These are phyloP conservation scores for Erodium chrysanthum DNA, from an alignment of 441 rosid species.

Conservation along the genomic window DNA sequence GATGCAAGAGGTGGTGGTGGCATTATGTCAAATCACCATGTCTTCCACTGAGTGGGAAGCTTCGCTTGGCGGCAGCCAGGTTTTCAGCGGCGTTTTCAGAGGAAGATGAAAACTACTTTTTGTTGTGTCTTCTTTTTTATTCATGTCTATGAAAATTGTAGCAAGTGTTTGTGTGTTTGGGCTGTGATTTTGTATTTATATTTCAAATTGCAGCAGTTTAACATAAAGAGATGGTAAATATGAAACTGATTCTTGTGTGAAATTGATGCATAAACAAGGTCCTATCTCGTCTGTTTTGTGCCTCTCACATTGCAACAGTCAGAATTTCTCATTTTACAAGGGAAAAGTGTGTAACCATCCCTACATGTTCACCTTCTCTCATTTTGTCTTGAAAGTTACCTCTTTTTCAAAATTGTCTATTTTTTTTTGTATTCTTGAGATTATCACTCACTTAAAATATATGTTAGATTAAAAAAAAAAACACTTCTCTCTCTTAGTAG, in stretches of 20 bases:
- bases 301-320: too few relatives aligned
- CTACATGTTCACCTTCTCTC: too few relatives aligned
- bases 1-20: conserved; percentile 42
- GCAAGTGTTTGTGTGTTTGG: neutral
- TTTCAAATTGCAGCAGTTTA: neutral
- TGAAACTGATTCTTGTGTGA: neutral
- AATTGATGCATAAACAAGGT: neutral
- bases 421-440: too few relatives aligned
- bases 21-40: conserved; percentile 28
- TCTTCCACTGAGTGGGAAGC: conserved; percentile 60
- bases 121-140: too few relatives aligned
- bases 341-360: too few relatives aligned
- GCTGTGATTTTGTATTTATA: neutral
- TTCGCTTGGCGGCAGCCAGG: conserved; percentile 45
- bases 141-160: neutral
- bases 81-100: conserved; percentile 41
- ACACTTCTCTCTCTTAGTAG: too few relatives aligned
- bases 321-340: too few relatives aligned
- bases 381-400: too few relatives aligned
- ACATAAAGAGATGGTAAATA: neutral
- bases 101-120: conserved; percentile 33
- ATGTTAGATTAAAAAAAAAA: too few relatives aligned
- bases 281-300: neutral
- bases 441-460: too few relatives aligned
- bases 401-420: too few relatives aligned